Base-by-base conservation (phyloP, 306 rosid genomes). In the Quercus glauca region DNA sequence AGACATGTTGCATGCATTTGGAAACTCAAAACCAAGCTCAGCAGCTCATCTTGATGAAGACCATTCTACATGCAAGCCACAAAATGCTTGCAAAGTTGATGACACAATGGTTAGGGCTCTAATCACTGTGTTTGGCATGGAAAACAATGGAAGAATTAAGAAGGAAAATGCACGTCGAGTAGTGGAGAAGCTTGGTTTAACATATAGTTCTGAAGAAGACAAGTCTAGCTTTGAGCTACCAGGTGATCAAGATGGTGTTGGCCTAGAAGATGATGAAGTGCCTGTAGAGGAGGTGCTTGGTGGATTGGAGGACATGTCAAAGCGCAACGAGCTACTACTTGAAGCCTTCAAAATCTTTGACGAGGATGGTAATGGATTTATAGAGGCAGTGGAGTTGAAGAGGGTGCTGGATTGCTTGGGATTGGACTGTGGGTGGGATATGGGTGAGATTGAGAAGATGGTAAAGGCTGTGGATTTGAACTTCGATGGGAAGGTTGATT, bases 371-470 rank as follows among this genome's bases (percentile, higher is more conserved):
- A 88, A 94, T 81, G 95, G 98, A 18, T 94, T 88, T 55, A 91
- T 94, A 23, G 97, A 92, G 77, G 96, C 94, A 20, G 80, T 85
- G 87, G 97, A 94, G 91, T 78, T 92, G 89, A 94, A 94, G 83
- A 88, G 95, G 90, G 98, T 94, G 78, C 85, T 94, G 78, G 88
- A 94, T 53, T 92, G 98, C 69, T 82, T 95, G 85, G 98, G 97
- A 12, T 86, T 95, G 90, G 99, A 87, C 49, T 83, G 77, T 37
- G 94, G 97, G 52, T 95, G 98, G 98, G 94, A 88, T 20, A 90
- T 91, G 88, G 84, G 73, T 70, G 80, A 92, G 83, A 85, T 92
- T 82, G 86, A 88, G 86, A 95, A 82, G 65, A 95, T 92, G 97
- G 90, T 91, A 20, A 85, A 80, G 75, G 93, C 88, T 86, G 97